Evolutionary conservation across 768 basidiomycete genomes (phyloP), one percentile per base, ranked within the genome.

Genomic region (Auricularia heimuer): DNA sequence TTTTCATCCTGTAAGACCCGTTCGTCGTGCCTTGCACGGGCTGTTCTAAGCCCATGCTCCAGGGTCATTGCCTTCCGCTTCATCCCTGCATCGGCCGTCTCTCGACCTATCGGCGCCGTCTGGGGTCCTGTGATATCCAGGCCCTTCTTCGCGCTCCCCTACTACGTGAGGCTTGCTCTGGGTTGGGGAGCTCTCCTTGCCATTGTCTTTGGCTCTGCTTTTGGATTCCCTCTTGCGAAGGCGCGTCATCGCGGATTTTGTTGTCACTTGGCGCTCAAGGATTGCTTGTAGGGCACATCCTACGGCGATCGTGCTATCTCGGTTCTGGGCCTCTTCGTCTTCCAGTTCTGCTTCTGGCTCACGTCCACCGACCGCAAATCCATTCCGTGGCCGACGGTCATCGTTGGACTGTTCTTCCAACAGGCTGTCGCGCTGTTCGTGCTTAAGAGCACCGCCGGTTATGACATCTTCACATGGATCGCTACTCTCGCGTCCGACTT

Each of bases 401-500:
- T 94, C 65, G 87, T 92, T 61, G 94, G 94, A 21, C 78, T 95
- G 21, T 87, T 94, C 75, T 69, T 88, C 54, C 94, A 97, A 72
- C 92, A 94, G 77, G 83, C 79, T 18, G 83, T 95, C 58, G 94
- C 94, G 1, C 80, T 96, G 54, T 94, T 96, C 73, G 94, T 95
- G 39, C 82, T 97, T 70, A 94, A 94, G 77, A 83, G 87, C 12
- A 77, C 78, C 56, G 92, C 92, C 56, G 94, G 94, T 21, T 93
- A 88, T 75, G 82, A 81, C 24, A 82, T 95, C 64, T 95, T 97
- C 81, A 82, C 79, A 62, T 94, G 90, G 85, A 83, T 94, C 66
- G 90, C 93, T 3, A 81, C 77, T 61, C 82, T 91, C 16, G 92
- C 92, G 4, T 79, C 82, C n/a, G 90, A 92, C 74, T 92, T 93